Conservation (phyloP, 1,139 yeast genomes). For the Hansenula lynferdii region DNA sequence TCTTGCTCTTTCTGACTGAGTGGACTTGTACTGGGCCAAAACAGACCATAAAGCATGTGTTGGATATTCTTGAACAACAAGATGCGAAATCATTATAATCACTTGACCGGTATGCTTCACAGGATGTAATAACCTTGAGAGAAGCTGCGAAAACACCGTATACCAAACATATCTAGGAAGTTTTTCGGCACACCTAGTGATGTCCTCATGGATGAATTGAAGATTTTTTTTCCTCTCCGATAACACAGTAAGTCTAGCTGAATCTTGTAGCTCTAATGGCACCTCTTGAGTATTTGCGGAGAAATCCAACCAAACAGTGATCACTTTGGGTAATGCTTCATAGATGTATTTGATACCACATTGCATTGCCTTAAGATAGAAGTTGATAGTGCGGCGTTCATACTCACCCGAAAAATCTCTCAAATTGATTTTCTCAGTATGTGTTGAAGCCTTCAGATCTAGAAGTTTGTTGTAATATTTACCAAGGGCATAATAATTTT, state of each 20-base stretch:
- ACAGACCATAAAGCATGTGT: slow-evolving; percentile 83
- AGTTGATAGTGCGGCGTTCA: slow-evolving; percentile 59
- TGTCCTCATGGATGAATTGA: slow-evolving; percentile 46
- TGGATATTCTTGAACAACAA: slow-evolving; percentile 64
- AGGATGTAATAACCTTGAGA: slow-evolving; percentile 72
- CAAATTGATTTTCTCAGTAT: slow-evolving; percentile 9
- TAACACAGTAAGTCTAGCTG: slow-evolving; percentile 14
- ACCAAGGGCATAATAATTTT: slow-evolving; percentile 78
- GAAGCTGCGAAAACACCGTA: slow-evolving; percentile 78
- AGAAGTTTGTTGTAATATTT: slow-evolving; percentile 72
- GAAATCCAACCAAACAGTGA: slow-evolving; percentile 90
- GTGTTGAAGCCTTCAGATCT: slow-evolving; percentile 35
- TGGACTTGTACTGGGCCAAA: slow-evolving; percentile 67
- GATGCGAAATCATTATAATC: slow-evolving; percentile 51
- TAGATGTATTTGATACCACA: slow-evolving; percentile 66
- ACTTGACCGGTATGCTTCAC: slow-evolving; percentile 53
- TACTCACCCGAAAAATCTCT: slow-evolving; percentile 44
- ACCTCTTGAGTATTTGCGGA: slow-evolving; percentile 35
- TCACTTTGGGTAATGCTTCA: slow-evolving; percentile 84
- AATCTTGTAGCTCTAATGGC: slow-evolving; percentile 12
- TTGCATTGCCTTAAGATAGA: slow-evolving; percentile 63
- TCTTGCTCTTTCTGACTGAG: slow-evolving; percentile 50
- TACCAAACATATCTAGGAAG: slow-evolving; percentile 73
- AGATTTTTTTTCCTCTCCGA: slow-evolving; percentile 37
- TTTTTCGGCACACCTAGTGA: slow-evolving; percentile 39